These are phyloP conservation scores for Malassezia dermatis DNA, from an alignment of 1,284 basidiomycete genomes.

Conservation along the genomic window DNA sequence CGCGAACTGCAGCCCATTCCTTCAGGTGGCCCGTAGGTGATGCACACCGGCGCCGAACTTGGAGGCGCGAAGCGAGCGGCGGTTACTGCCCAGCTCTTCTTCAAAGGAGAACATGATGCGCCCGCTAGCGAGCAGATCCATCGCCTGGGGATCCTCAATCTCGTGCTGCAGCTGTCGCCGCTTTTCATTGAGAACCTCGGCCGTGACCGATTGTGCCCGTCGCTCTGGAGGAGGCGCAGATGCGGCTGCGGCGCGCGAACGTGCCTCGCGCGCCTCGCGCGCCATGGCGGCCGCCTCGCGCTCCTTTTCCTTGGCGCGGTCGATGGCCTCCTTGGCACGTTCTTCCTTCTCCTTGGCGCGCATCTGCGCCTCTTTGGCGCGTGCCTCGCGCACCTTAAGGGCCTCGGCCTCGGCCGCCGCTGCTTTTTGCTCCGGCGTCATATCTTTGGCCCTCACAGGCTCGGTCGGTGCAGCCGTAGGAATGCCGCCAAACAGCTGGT, in stretches of 20 bases:
- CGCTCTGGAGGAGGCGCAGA: neutral
- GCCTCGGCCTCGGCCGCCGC: conserved; percentile 7
- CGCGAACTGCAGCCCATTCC: conserved; percentile 22
- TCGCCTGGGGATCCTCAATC: neutral
- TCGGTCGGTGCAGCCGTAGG: neutral
- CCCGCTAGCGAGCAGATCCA: conserved; percentile 6
- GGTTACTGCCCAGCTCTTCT: conserved; percentile 7
- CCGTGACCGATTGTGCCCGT: conserved; percentile 2
- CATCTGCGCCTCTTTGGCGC: conserved; percentile 8
- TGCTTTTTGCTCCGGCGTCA: conserved; percentile 15
- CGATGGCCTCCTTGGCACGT: conserved; percentile 1
- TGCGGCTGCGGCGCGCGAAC: neutral
- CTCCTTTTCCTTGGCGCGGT: conserved; percentile 1
- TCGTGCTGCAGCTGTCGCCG: conserved; percentile 3
- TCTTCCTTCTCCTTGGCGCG: conserved; percentile 5
- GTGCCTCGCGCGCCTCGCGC: conserved; percentile 2
- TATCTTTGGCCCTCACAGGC: conserved; percentile 9
- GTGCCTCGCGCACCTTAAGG: neutral
- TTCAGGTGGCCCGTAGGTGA: neutral
- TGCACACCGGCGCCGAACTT: conserved; percentile 16
- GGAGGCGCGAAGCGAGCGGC: conserved; percentile 15
- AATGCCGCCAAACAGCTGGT: conserved; percentile 18
- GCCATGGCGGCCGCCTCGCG: neutral
- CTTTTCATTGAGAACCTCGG: conserved; percentile 2
- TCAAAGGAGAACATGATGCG: conserved; percentile 12